These are phyloP conservation scores for Solanum chiquidenum DNA, from an alignment of 257 asterid species.

Conservation along the genomic window DNA sequence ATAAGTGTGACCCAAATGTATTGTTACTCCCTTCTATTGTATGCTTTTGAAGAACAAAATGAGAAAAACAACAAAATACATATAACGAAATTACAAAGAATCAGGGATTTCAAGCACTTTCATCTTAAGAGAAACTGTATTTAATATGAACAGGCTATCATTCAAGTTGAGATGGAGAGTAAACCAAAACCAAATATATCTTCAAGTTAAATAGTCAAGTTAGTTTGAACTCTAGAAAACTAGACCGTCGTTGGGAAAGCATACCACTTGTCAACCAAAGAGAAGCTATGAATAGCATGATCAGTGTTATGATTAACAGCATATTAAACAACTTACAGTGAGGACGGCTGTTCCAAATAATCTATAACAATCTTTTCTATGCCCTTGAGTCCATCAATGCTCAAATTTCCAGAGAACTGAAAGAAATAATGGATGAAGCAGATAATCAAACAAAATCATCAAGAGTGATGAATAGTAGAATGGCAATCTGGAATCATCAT, in stretches of 20 bases:
- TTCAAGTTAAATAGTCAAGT: neutral
- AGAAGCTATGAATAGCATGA: neutral
- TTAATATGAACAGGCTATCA: neutral
- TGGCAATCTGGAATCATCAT: neutral
- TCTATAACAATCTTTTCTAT: slow-evolving; percentile 59
- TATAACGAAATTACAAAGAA: neutral
- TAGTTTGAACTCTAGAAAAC: neutral
- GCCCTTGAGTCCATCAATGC: slow-evolving; percentile 56
- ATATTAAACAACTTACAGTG: slow-evolving; percentile 37
- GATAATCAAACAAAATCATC: neutral
- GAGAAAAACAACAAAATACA: neutral
- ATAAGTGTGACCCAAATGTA: neutral
- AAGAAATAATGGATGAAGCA: neutral
- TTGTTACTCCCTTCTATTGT: neutral
- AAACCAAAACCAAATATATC: neutral
- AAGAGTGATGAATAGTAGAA: neutral
- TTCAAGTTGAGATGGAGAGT: neutral
- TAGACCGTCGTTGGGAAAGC: neutral
- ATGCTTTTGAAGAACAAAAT: neutral
- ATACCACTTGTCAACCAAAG: neutral
- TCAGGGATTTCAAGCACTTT: neutral
- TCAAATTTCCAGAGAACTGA: slow-evolving; percentile 52
- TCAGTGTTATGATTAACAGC: neutral
- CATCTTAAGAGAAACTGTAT: neutral
- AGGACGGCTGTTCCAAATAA: slow-evolving; percentile 51